Evolutionary conservation across 2,329 filamentous ascomycete species (phyloP).

Genomic region (Colletotrichum sp.): DNA sequence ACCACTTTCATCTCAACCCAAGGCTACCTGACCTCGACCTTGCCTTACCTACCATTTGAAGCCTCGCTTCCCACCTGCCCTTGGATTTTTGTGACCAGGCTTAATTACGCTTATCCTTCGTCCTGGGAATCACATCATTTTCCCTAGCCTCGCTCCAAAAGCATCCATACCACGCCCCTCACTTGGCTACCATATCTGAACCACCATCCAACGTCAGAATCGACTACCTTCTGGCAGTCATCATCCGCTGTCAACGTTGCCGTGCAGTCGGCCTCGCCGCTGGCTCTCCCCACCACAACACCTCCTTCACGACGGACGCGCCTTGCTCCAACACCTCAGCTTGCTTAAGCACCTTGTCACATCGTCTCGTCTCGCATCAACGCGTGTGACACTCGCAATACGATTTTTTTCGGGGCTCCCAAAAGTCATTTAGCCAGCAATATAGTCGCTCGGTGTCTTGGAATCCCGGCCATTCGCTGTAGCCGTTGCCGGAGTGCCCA

Average conservation of each 20-base stretch:
- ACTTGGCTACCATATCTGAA: background rate
- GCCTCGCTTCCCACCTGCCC: background rate
- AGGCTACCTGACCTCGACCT: background rate
- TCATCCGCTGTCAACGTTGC: background rate
- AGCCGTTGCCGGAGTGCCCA: slow-evolving; percentile 4
- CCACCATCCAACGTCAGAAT: background rate
- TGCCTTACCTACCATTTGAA: background rate
- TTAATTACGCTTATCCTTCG: background rate
- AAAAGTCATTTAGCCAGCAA: background rate
- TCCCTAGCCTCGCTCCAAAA: background rate
- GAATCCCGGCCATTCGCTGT: background rate
- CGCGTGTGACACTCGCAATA: background rate
- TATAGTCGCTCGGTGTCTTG: background rate
- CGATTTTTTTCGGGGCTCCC: background rate
- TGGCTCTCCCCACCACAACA: background rate
- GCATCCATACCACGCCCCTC: background rate
- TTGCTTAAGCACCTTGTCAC: background rate
- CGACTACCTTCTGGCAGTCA: background rate
- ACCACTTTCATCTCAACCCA: background rate
- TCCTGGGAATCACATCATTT: background rate
- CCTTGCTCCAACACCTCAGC: background rate
- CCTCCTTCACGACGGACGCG: background rate
- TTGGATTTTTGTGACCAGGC: background rate
- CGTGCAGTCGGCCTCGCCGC: background rate
- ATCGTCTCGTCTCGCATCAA: background rate